A percentile compares a stretch with the other conserved stretches of the same genome.
These are phyloP conservation scores for Solanum chmielewskii DNA, from an alignment of 257 asterid genomes.

Conservation along the genomic window DNA sequence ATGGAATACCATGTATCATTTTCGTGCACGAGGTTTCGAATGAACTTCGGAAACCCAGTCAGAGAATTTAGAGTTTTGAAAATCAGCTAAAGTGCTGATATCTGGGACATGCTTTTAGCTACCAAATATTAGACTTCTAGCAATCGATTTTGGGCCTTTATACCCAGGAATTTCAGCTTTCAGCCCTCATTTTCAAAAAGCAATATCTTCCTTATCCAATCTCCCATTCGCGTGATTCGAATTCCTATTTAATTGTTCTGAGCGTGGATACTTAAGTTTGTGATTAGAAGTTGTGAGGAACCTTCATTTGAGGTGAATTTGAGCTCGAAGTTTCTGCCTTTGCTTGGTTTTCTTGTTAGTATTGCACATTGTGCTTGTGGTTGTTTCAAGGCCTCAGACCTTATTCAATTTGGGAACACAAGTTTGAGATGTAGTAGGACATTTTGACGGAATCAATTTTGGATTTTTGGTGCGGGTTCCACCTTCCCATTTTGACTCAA, in stretches of 20 bases:
- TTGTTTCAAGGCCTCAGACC: neutral
- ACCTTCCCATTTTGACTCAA: no score
- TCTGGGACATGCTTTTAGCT: no score
- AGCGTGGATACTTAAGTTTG: neutral
- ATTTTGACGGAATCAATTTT: no score
- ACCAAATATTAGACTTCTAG: neutral
- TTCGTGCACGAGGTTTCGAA: neutral
- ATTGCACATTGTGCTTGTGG: neutral
- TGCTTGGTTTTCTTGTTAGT: neutral
- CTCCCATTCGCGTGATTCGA: neutral
- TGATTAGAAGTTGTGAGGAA: neutral
- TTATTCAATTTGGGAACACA: no score
- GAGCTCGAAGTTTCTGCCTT: neutral
- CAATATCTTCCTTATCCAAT: neutral
- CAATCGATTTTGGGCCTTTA: no score
- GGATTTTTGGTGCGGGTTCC: no score
- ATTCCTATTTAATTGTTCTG: no score
- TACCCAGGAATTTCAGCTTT: no score
- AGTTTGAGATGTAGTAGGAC: no score
- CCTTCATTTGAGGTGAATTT: neutral
- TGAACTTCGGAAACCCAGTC: neutral
- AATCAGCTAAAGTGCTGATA: neutral
- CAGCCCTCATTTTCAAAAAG: no score
- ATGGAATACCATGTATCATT: neutral
- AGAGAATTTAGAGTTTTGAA: neutral